These are phyloP conservation scores for Tulasnella sp. DNA, from an alignment of 768 basidiomycete species.

Conservation along the genomic window DNA sequence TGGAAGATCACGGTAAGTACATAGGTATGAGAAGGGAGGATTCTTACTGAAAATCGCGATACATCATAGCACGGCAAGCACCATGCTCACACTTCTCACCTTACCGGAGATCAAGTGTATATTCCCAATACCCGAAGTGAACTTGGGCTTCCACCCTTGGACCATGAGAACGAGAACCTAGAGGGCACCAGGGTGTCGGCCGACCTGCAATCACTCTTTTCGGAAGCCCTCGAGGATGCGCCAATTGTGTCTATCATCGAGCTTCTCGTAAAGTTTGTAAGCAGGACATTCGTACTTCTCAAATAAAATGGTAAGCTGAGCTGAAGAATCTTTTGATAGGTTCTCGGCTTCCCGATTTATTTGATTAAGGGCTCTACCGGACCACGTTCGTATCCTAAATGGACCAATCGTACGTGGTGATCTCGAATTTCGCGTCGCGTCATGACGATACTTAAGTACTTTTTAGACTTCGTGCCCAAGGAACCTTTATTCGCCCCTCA, in stretches of 20 bases:
- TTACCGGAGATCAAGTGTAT: constrained; percentile 94
- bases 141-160: constrained; percentile 58
- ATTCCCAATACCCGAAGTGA: constrained; percentile 83
- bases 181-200: constrained; percentile 61
- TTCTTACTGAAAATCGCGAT: neutral
- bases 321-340: constrained; percentile 40
- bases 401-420: constrained; percentile 66
- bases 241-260: constrained; percentile 65
- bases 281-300: constrained; percentile 32
- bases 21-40: neutral
- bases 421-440: neutral
- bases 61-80: constrained; percentile 70
- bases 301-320: neutral
- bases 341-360: constrained; percentile 85
- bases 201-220: constrained; percentile 66
- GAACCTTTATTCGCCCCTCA: constrained; percentile 80
- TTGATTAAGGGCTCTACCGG: constrained; percentile 78
- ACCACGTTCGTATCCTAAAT: constrained; percentile 70
- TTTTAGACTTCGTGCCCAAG: constrained; percentile 67
- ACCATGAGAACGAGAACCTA: constrained; percentile 63
- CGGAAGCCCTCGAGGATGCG: constrained; percentile 87
- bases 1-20: constrained; percentile 72
- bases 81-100: constrained; percentile 89
- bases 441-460: neutral
- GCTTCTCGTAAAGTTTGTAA: constrained; percentile 57